Evolutionary conservation across 257 asterid species (phyloP), one percentile per base, ranked within the genome.

Genomic region (Sherardia arvensis): DNA sequence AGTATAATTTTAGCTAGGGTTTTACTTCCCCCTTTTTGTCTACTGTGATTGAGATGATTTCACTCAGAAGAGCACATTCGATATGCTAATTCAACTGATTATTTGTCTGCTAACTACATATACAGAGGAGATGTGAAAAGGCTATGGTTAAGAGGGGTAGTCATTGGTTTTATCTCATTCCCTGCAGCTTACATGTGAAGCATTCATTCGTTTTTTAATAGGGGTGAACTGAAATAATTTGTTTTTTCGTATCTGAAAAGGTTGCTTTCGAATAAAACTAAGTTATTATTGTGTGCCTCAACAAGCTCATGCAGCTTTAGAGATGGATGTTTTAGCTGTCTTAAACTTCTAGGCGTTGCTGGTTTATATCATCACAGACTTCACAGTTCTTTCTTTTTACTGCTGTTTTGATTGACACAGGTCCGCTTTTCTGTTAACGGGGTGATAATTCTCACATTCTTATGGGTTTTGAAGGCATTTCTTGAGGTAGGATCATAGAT

Each of bases 351-450:
- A 26, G 0, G n/a, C 9, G n/a, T 60, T 68, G 49, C 17, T 40
- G 23, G 45, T 54, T 33, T 45, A 54, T 22, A 8, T 33, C 53
- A 66, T 38, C 51, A 15, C 34, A 30, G 3, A 30, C 34, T 30
- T 17, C 8, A 5, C n/a, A 21, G 61, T 53, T 25, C 14, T 32
- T 74, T 66, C 21, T 18, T 45, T 60, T 51, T 10, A 61, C 63
- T 48, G 47, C 20, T 53, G 27, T 12, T 30, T 66, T 67, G 60
- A 49, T 66, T 57, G 68, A 30, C 82, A 69, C 55, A 92, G 99
- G 97, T 92, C 21, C 87, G 90, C 58, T 92, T 92, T 79, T 89
- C 97, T 32, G 97, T 92, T 58, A 84, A 92, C 26, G 99, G 96
- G 55, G 78, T 87, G 57, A 71, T 92, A 78, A 87, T 85, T 58